A percentile compares a stretch with the other conserved stretches of the same genome.
phyloP scores from a whole-genome alignment of 257 asterid species.

The Jacaranda copaia region DNA sequence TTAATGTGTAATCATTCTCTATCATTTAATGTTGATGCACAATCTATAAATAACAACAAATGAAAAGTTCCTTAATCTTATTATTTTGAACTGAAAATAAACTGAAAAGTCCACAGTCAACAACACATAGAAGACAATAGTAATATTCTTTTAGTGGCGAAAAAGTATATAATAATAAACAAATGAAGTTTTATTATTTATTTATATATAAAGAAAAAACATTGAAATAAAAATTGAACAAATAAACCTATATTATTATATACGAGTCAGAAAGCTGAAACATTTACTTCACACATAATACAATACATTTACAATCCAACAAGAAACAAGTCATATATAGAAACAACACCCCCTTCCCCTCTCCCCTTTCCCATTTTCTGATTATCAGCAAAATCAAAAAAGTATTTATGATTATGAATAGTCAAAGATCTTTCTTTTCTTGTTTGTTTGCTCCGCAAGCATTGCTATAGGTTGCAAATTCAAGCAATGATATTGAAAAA shows the following conservation, averaged over 20 bases:
- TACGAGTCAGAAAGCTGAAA: constrained; percentile 51
- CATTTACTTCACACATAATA: constrained; percentile 66
- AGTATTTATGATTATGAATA: background rate
- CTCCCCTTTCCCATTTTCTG: constrained; percentile 62
- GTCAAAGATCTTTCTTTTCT: background rate
- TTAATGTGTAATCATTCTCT: too few species aligned
- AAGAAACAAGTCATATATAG: constrained; percentile 63
- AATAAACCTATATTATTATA: constrained; percentile 24
- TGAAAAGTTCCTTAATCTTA: too few species aligned
- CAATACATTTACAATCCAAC: constrained; percentile 35
- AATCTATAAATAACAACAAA: too few species aligned
- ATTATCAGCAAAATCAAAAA: background rate
- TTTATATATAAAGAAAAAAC: background rate
- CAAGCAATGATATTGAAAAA: background rate
- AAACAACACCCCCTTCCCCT: constrained; percentile 57
- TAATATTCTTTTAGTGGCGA: constrained; percentile 27
- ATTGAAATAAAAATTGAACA: constrained; percentile 20
- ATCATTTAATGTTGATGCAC: too few species aligned
- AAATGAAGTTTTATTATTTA: background rate
- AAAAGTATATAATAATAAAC: background rate
- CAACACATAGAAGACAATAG: constrained; percentile 34
- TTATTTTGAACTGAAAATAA: too few species aligned
- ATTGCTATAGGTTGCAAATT: background rate
- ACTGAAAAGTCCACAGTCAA: constrained; percentile 52
- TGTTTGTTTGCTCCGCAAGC: background rate